A percentile compares a stretch with the other conserved stretches of the same genome.
These are phyloP conservation scores for Metschnikowia anglica DNA, from an alignment of 805 yeast genomes.

Conservation along the genomic window DNA sequence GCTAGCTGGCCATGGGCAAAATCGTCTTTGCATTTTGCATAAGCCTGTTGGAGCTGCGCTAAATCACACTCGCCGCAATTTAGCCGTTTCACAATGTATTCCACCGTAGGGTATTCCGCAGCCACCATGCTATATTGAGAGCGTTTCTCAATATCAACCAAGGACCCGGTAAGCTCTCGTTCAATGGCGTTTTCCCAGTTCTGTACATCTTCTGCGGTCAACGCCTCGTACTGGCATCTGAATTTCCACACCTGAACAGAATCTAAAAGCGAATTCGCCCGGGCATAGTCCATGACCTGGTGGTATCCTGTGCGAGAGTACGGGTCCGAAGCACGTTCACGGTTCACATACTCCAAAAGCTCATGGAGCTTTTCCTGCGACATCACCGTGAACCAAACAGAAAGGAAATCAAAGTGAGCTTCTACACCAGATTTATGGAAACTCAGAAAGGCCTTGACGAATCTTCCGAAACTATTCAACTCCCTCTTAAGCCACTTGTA, in stretches of 20 bases:
- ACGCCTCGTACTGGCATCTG: constrained; percentile 2
- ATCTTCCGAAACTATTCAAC: too few species aligned
- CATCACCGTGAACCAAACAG: too few species aligned
- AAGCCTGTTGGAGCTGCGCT: constrained; percentile 14
- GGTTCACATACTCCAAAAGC: neutral
- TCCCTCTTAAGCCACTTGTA: too few species aligned
- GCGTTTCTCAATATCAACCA: neutral
- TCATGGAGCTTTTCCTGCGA: neutral
- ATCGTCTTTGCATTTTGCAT: constrained; percentile 27
- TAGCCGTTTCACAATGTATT: neutral
- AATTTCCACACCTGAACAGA: constrained; percentile 4
- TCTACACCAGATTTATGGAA: too few species aligned
- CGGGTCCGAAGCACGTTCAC: neutral
- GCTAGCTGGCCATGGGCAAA: constrained; percentile 22
- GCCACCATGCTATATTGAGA: neutral
- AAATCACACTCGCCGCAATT: too few species aligned
- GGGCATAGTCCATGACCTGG: neutral
- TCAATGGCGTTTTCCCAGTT: constrained; percentile 13
- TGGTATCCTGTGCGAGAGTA: neutral
- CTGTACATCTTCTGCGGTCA: constrained; percentile 7
- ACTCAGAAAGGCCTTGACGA: too few species aligned
- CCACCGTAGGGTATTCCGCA: constrained; percentile 3
- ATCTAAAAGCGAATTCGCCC: neutral
- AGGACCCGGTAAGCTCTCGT: neutral
- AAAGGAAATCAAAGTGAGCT: too few species aligned